Evolutionary conservation across 495 filamentous ascomycete genomes (phyloP).

Genomic region (Neohortaea acidophila): DNA sequence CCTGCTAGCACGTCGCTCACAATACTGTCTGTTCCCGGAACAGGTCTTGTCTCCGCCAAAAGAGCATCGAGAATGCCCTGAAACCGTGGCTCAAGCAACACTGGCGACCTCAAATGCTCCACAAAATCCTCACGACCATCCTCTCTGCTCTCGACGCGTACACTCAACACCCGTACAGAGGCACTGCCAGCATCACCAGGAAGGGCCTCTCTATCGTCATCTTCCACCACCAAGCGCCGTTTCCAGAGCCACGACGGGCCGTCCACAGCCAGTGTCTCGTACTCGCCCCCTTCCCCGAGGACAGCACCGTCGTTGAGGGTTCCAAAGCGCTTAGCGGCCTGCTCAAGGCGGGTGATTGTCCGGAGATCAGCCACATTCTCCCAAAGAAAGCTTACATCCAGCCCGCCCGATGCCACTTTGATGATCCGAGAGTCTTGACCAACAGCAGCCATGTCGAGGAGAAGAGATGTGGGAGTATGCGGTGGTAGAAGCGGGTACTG

Average conservation of each 20-base stretch:
- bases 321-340: constrained; percentile 54
- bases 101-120: constrained; percentile 30
- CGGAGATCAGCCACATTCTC: constrained; percentile 47
- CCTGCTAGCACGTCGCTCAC: background rate
- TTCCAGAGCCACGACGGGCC: constrained; percentile 61
- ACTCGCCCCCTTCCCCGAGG: constrained; percentile 89
- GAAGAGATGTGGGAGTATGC: constrained; percentile 34
- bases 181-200: constrained; percentile 57
- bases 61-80: constrained; percentile 11
- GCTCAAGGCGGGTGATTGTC: constrained; percentile 40
- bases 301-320: constrained; percentile 49
- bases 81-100: constrained; percentile 35
- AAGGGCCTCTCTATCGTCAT: constrained; percentile 36
- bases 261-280: constrained; percentile 79
- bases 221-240: constrained; percentile 48
- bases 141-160: constrained; percentile 38
- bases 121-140: background rate
- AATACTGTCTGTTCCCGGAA: background rate
- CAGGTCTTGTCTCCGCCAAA: background rate
- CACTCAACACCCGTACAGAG: too few species aligned
- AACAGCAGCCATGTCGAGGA: constrained; percentile 65
- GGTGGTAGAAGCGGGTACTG: constrained; percentile 62
- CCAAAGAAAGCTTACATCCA: constrained; percentile 74
- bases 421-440: constrained; percentile 75
- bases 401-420: constrained; percentile 83